These are phyloP conservation scores for Cytidiella melzeri DNA, from an alignment of 768 basidiomycete species.

Conservation along the genomic window DNA sequence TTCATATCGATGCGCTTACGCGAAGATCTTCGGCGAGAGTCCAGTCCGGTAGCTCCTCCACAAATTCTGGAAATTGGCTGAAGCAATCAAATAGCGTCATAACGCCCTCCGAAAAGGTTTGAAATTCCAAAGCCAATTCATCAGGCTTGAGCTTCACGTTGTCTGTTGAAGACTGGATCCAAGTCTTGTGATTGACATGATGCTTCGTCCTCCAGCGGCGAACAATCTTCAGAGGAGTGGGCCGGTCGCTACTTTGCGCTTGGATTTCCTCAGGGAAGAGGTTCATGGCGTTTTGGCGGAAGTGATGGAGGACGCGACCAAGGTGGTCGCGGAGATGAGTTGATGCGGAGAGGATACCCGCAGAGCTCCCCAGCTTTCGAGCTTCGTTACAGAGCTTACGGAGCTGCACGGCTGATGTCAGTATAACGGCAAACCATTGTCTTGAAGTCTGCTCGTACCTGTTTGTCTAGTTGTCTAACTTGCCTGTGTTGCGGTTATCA, in stretches of 20 bases:
- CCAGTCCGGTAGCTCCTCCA: not conserved
- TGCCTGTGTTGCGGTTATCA: too few species aligned
- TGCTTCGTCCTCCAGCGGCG: slow-evolving; percentile 1
- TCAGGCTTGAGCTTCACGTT: slow-evolving; percentile 3
- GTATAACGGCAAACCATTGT: not conserved
- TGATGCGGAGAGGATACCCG: slow-evolving; percentile 64
- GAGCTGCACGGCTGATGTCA: slow-evolving; percentile 36
- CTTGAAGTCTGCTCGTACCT: slow-evolving; percentile 31
- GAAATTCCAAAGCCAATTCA: not conserved
- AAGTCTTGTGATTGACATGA: not conserved
- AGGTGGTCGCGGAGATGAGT: slow-evolving; percentile 61
- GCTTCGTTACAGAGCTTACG: slow-evolving; percentile 70
- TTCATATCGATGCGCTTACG: not conserved
- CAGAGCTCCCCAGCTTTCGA: slow-evolving; percentile 69
- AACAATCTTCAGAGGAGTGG: slow-evolving; percentile 4
- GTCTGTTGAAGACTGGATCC: not conserved
- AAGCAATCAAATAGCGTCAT: not conserved
- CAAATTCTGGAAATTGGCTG: not conserved
- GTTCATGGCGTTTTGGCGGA: slow-evolving; percentile 63
- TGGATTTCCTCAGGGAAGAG: slow-evolving; percentile 43
- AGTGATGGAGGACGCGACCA: slow-evolving; percentile 56
- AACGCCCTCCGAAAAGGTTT: not conserved
- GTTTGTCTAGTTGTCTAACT: slow-evolving; percentile 53
- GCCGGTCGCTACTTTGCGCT: too few species aligned
- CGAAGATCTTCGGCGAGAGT: not conserved